Percentiles rank a stretch among this genome's conserved stretches.
Conservation (phyloP, 352 stramenopile genomes). For the Pythium guiyangense region DNA sequence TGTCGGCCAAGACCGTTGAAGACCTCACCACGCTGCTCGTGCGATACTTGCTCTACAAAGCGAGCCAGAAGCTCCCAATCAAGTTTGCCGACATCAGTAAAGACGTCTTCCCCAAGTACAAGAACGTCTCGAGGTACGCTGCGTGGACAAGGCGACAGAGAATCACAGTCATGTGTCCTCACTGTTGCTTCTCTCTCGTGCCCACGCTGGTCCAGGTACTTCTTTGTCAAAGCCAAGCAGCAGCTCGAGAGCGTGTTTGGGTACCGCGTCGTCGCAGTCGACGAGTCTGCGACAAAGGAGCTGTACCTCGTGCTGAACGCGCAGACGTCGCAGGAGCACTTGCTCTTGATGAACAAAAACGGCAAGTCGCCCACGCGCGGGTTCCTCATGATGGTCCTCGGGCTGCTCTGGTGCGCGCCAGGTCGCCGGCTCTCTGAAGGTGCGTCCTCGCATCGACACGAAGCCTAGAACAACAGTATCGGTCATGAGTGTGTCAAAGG, state of each 20-base stretch:
- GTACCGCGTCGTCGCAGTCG: constrained; percentile 67
- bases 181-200: no score
- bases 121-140: constrained; percentile 63
- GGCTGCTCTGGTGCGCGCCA: constrained; percentile 75
- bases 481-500: no score
- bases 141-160: no score
- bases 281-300: constrained; percentile 61
- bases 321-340: constrained; percentile 62
- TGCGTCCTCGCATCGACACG: constrained; percentile 8
- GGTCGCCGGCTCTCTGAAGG: constrained; percentile 65
- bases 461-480: no score
- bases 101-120: constrained; percentile 76
- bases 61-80: constrained; percentile 67
- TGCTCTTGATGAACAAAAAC: constrained; percentile 73
- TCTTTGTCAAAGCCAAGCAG: constrained; percentile 74
- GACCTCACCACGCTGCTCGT: constrained; percentile 73
- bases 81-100: constrained; percentile 83
- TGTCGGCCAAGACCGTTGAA: constrained; percentile 60
- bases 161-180: no score
- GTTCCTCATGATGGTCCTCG: constrained; percentile 79
- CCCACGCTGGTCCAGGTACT: constrained; percentile 26
- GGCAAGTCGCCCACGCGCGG: constrained; percentile 50
- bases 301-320: constrained; percentile 80
- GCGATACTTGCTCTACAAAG: constrained; percentile 86
- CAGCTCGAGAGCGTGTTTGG: constrained; percentile 75